Base-by-base conservation (phyloP, 2,329 filamentous ascomycete genomes). In the Sporothrix schenckii region DNA sequence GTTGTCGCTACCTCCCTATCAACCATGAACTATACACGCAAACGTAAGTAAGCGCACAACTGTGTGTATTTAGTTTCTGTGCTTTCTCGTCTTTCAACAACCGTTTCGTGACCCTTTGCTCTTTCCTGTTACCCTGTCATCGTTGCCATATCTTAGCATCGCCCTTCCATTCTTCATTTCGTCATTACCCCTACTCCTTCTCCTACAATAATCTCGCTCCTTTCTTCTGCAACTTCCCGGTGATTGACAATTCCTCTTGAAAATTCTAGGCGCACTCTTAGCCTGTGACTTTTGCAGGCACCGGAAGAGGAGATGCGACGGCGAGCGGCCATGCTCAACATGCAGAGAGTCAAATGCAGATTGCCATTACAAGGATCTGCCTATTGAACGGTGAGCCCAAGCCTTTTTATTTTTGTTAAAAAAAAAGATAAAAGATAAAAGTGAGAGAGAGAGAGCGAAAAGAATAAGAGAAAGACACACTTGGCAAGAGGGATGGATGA, bases 231-330 rank as follows among this genome's bases (percentile, higher is more conserved):
- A 56, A 27, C 19, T 4, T 13, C n/a, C 4, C 14, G 27, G 34
- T 49, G 21, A 56, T 41, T 70, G 14, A 66, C 49, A 10, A n/a
- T 34, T n/a, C 14, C 2, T 21, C 27, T 30, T 76, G 69, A 44
- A 39, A 56, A 34, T 53, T 47, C 65, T 65, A 81, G 80, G 80
- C 39, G 79, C 79, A 58, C 75, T 80, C 30, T 74, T 81, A 72
- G 80, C 80, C 69, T 81, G 80, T 73, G 80, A 81, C 72, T 81
- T 81, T 71, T 81, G 80, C 73, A 73, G 80, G 58, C 77, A 80
- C 70, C 76, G 80, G 41, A 81, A 81, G 72, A 76, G 79, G 68
- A 75, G 79, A 69, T 81, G 80, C 72, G 79, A 81, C 69, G 80
- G 80, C 49, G 78, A 80, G 69, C 77, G 74, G 52, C 80, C 80